Base-by-base conservation (phyloP, 2,329 filamentous ascomycete species). In the Nemania bipapillata region DNA sequence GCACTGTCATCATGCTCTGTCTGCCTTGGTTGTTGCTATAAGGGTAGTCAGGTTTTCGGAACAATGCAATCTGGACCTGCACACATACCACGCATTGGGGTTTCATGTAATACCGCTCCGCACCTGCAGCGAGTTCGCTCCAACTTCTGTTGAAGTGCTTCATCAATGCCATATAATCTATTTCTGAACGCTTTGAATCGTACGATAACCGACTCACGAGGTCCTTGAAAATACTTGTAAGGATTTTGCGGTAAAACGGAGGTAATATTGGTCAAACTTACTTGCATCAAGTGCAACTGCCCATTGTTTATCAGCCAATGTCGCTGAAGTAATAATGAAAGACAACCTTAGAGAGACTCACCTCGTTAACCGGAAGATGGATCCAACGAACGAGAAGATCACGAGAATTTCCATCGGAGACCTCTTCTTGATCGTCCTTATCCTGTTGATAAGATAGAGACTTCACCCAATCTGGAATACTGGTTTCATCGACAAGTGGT, bases 81-180 rank as follows among this genome's bases (percentile, higher is more conserved):
- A 63, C 4, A 66, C 67, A 5, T 69, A 69, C 67, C 49, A 61
- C 58, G 24, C 59, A 66, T 61, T 64, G 59, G 3, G 67, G 59
- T 12, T 66, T 69, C 67, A 66, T 69, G 59, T 69, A 69, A 28
- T 42, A 42, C 20, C 55, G 58, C 37, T 59, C 56, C 4, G 53
- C 63, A 7, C 67, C 63, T 4, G 67, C 63, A 3, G 63, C 59
- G n/a, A 69, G 32, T 64, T 66, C 67, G 22, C 53, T 63, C 63
- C 59, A 66, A 50, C 59, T 69, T 30, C 47, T 49, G 52, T 66
- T 47, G 30, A 69, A 61, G n/a, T 69, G 67, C n/a, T 56, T 63
- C 50, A 59, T 59, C 32, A 70, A 65, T 11, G 17, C 47, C 24
- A 20, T 20, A 17, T 52, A 24, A 28, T 52, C 47, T 17, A 52